These are phyloP conservation scores for Apostasia shenzhenica DNA, from an alignment of 106 monocot genomes.

Conservation along the genomic window DNA sequence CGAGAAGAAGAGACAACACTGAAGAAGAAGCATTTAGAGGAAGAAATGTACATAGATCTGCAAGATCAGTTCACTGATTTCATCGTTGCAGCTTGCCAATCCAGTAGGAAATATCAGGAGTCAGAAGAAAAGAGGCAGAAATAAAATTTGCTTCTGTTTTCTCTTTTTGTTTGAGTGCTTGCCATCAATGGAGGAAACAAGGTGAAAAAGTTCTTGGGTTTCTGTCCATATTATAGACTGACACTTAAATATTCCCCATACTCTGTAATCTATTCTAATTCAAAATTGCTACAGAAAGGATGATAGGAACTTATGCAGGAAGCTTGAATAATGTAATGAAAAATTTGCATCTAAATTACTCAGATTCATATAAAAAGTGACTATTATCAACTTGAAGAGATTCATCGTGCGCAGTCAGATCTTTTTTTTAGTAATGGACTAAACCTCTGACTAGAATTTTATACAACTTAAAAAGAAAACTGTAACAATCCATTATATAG, in stretches of 20 bases:
- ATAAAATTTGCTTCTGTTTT: background rate
- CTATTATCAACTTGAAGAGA: background rate
- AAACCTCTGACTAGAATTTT: no score
- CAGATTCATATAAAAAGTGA: background rate
- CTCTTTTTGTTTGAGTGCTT: background rate
- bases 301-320: background rate
- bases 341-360: background rate
- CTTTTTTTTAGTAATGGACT: no score
- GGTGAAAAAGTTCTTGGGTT: background rate
- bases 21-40: background rate
- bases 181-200: background rate
- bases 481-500: no score
- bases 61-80: slow-evolving; percentile 10
- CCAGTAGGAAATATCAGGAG: slow-evolving; percentile 32
- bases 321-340: background rate
- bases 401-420: no score
- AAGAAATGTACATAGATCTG: slow-evolving; percentile 26
- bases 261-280: no score
- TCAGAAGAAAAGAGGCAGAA: background rate
- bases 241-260: background rate
- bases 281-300: background rate
- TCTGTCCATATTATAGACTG: background rate
- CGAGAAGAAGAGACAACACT: slow-evolving; percentile 23
- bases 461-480: no score
- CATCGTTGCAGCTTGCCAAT: slow-evolving; percentile 21